Conservation (phyloP, 1,284 basidiomycete species). For the Apiotrichum brassicae region DNA sequence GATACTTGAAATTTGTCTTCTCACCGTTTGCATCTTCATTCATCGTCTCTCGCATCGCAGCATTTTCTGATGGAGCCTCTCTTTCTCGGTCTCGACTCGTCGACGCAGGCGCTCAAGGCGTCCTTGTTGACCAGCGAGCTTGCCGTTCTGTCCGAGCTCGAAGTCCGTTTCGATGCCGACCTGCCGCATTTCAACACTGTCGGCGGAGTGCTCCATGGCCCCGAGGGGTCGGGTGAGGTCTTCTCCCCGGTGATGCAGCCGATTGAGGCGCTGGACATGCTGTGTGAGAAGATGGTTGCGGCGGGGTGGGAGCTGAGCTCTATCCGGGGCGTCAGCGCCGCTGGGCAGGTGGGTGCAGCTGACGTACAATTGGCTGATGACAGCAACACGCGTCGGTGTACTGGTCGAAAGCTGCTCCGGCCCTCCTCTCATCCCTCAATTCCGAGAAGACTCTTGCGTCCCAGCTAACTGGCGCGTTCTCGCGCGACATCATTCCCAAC, state of each 20-base stretch:
- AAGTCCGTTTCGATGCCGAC: conserved; percentile 75
- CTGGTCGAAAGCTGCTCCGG: conserved; percentile 61
- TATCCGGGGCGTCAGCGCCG: conserved; percentile 36
- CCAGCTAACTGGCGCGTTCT: conserved; percentile 57
- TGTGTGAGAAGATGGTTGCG: conserved; percentile 62
- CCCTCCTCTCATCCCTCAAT: conserved; percentile 56
- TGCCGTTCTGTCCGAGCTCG: conserved; percentile 61
- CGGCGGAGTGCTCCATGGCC: conserved; percentile 64
- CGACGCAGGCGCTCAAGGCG: conserved; percentile 76
- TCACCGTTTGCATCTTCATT: no score
- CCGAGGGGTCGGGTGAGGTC: conserved; percentile 60
- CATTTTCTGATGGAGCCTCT: no score
- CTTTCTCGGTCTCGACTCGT: conserved; percentile 80
- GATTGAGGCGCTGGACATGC: conserved; percentile 73
- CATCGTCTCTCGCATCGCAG: background rate
- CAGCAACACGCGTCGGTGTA: conserved; percentile 90
- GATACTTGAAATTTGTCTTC: no score
- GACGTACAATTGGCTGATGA: conserved; percentile 1
- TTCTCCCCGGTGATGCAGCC: conserved; percentile 77
- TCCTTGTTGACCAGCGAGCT: conserved; percentile 58
- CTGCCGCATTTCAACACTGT: conserved; percentile 65
- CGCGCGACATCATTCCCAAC: conserved; percentile 66
- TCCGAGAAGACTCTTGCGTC: conserved; percentile 51
- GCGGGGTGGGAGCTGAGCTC: conserved; percentile 46
- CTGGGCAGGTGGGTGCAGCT: conserved; percentile 33